Base-by-base conservation (phyloP, 1,284 basidiomycete species). In the Trametes pubescens region DNA sequence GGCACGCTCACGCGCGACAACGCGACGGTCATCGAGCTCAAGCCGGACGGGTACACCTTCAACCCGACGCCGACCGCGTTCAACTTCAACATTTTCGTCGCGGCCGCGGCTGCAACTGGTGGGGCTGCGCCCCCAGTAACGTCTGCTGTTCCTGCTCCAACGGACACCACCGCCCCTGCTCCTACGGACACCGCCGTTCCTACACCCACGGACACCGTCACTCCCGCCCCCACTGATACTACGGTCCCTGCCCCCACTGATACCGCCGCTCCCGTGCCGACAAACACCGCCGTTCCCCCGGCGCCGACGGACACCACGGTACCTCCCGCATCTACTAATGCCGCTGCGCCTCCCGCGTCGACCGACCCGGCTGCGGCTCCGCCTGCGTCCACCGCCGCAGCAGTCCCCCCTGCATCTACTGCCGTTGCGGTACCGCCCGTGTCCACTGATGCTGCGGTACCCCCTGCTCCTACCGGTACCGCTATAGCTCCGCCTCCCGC, bases 61-160 rank as follows among this genome's bases (percentile, higher is more conserved):
- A 73, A 85, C 59, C 77, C 79, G 7, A 80, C 75, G 35, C 87
- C 88, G 3, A n/a, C 77, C 58, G 79, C 76, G 26, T 91, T 89
- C 73, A 90, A 91, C 73, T 91, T 81, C 72, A 91, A 91, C 69
- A 86, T 82, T 29, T 86, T 86, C 66, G 87, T 88, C 48, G 79
- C 79, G 47, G 80, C 80, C 9, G 18, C 56, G 11, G 47, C 34
- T 8, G 26, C 47, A 7, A 47, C 21, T 29, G 56, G 46, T 3
- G 56, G 32, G 2, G 56, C 56, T 32, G 51, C 51, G 35, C 51
- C 51, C 26, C 34, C 51, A 9, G 34, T 34, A n/a, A n/a, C 51
- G 11, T 37, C 51, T 37, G 6, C 21, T 8, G n/a, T n/a, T 4
- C n/a, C 56, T 38, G 48, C 56, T 13, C 47, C 56, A 5, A 37